Base-by-base conservation (phyloP, 2,329 filamentous ascomycete species). In the Trichoderma arundinaceum region DNA sequence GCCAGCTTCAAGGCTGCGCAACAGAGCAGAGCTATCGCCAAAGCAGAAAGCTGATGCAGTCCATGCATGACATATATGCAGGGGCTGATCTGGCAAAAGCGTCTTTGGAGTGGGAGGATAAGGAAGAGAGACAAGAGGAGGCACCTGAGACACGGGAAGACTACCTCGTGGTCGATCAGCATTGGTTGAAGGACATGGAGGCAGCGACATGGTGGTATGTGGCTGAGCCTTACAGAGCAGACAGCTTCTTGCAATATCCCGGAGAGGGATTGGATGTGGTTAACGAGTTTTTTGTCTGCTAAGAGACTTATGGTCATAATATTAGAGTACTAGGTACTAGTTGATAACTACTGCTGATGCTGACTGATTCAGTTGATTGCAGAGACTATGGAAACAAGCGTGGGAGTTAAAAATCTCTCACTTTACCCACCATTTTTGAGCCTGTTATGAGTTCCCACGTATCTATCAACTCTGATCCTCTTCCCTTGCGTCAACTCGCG, bases 131-230 rank as follows among this genome's bases (percentile, higher is more conserved):
- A 3, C 46, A 5, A 28, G 28, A 38, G 28, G 32, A 48, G 32
- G 41, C 1, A 35, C 13, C 17, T 6, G 35, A 53, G 38, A 2
- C 4, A 12, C 48, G 19, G 39, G 49, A 63, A 10, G 60, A 63
- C 17, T 63, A 44, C 46, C 60, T 63, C 48, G 49, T 63, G 39
- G 60, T 22, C 22, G 60, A 63, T 32, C 49, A 38, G 41, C 17
- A 44, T 17, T 63, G 60, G 60, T 17, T 63, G 1, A 63, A 63
- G 49, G 60, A 63, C 39, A 12, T 63, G 60, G 60, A 63, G 49
- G 60, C 60, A 0, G 60, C 60, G 60, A 63, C 60, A 9, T 63
- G 60, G 8, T 63, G 60, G 60, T 54, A 54, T n/a, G 60, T 63
- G 60, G 60, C 60, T 2, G 60, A 63, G 32, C 60, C 60, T 2